Evolutionary conservation across 2,329 filamentous ascomycete genomes (phyloP).

Genomic region (Phaeosphaeria sp.): DNA sequence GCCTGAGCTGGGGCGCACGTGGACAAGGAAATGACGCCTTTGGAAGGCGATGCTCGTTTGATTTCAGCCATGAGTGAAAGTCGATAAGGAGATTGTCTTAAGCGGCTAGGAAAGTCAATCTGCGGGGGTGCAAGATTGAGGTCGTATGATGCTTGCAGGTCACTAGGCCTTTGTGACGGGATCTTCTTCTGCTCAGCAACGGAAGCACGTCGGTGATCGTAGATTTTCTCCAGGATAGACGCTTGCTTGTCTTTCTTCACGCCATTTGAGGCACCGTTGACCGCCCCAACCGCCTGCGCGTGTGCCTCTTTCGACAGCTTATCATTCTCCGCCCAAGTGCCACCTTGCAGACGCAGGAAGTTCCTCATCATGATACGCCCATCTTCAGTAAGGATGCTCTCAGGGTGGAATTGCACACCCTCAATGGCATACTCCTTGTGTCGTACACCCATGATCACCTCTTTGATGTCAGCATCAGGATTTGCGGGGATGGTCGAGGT

Average conservation of each 20-base stretch:
- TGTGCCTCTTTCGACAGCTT: slow-evolving; percentile 53
- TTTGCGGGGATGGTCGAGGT: slow-evolving; percentile 82
- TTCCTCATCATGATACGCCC: slow-evolving; percentile 91
- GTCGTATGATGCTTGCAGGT: slow-evolving; percentile 86
- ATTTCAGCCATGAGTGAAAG: slow-evolving; percentile 97
- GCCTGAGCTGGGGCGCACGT: slow-evolving; percentile 91
- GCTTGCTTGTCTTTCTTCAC: slow-evolving; percentile 65
- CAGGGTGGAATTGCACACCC: slow-evolving; percentile 96
- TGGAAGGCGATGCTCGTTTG: slow-evolving; percentile 94
- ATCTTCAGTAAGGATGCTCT: slow-evolving; percentile 92
- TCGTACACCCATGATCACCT: slow-evolving; percentile 94
- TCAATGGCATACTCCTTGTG: slow-evolving; percentile 93
- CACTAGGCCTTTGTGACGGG: slow-evolving; percentile 81
- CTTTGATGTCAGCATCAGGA: slow-evolving; percentile 76
- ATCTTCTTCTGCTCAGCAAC: slow-evolving; percentile 83
- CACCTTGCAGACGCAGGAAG: slow-evolving; percentile 85
- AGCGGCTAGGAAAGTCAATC: slow-evolving; percentile 77
- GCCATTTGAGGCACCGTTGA: slow-evolving; percentile 29
- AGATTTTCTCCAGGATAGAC: slow-evolving; percentile 92
- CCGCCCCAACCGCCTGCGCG: slow-evolving; percentile 40
- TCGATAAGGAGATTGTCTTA: slow-evolving; percentile 83
- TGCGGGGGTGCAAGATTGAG: slow-evolving; percentile 84
- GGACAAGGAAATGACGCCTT: slow-evolving; percentile 88
- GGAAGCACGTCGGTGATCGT: slow-evolving; percentile 76
- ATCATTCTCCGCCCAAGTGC: slow-evolving; percentile 88